These are phyloP conservation scores for Quambalaria eucalypti DNA, from an alignment of 1,284 basidiomycete species.

Conservation along the genomic window DNA sequence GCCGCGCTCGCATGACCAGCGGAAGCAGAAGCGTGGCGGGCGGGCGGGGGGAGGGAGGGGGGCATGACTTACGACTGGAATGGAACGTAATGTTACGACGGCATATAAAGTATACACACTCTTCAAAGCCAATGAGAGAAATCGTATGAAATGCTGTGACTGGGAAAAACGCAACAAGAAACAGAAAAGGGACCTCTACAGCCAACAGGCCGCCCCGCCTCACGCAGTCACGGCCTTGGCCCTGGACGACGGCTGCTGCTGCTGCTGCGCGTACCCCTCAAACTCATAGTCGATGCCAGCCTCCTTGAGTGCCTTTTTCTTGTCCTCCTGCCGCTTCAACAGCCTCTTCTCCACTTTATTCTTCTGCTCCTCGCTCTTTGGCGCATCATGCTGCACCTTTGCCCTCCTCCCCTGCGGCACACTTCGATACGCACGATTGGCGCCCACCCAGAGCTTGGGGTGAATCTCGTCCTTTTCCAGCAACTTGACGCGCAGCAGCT, in stretches of 20 bases:
- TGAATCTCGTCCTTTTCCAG: slow-evolving; percentile 76
- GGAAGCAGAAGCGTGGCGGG: too few species aligned
- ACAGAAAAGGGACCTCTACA: too few species aligned
- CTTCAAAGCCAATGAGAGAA: too few species aligned
- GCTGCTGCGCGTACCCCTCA: slow-evolving; percentile 53
- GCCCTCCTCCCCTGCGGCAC: slow-evolving; percentile 65
- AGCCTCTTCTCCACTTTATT: slow-evolving; percentile 62
- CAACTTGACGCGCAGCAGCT: slow-evolving; percentile 73
- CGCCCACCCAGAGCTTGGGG: slow-evolving; percentile 90
- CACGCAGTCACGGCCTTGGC: background rate
- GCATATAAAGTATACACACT: too few species aligned
- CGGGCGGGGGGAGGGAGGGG: too few species aligned
- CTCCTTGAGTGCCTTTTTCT: slow-evolving; percentile 68
- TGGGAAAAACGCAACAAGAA: too few species aligned
- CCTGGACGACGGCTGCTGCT: too few species aligned
- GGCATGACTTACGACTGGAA: too few species aligned
- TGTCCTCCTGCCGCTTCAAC: slow-evolving; percentile 66
- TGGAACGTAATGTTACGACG: too few species aligned
- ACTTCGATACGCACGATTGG: slow-evolving; percentile 76
- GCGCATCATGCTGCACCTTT: slow-evolving; percentile 64
- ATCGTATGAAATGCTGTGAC: too few species aligned
- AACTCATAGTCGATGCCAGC: slow-evolving; percentile 85
- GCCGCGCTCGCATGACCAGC: too few species aligned
- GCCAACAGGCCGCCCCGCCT: too few species aligned
- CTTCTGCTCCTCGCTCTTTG: slow-evolving; percentile 66